A percentile compares a stretch with the other conserved stretches of the same genome.
These are phyloP conservation scores for Hibiscus syriacus DNA, from an alignment of 345 rosid genomes.

Conservation along the genomic window DNA sequence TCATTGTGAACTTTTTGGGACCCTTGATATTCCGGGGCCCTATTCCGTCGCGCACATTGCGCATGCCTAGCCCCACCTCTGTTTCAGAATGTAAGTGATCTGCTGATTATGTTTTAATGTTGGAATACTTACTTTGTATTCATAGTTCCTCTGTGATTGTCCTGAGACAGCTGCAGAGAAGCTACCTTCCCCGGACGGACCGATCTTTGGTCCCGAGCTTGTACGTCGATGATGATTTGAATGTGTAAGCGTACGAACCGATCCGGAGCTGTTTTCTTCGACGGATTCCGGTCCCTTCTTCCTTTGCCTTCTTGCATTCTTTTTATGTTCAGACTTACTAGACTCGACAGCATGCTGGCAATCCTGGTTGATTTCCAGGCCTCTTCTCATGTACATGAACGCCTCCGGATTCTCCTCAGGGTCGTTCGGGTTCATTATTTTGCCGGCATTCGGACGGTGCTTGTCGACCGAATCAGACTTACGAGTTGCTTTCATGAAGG, in stretches of 20 bases:
- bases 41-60: too few species aligned
- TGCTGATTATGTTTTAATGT: not conserved
- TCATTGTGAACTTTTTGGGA: too few species aligned
- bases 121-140: slow-evolving; percentile 10
- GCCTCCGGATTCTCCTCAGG: slow-evolving; percentile 48
- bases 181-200: slow-evolving; percentile 11
- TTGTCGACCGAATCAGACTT: not conserved
- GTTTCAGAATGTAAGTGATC: too few species aligned
- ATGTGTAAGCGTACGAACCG: slow-evolving; percentile 13
- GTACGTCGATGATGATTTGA: slow-evolving; percentile 1
- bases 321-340: too few species aligned
- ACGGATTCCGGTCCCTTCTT: slow-evolving; percentile 17
- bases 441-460: not conserved
- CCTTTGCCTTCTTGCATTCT: slow-evolving; percentile 8
- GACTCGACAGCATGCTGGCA: not conserved
- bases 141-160: slow-evolving; percentile 14
- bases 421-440: slow-evolving; percentile 45
- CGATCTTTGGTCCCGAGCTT: slow-evolving; percentile 11
- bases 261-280: slow-evolving; percentile 16
- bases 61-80: too few species aligned
- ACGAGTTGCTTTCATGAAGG: too few species aligned
- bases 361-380: not conserved
- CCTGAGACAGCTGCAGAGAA: slow-evolving; percentile 8
- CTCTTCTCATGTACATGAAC: slow-evolving; percentile 15
- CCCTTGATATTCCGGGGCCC: too few species aligned